Base-by-base conservation (phyloP, 1,139 yeast genomes). In the Lodderomyces jiufengensis region DNA sequence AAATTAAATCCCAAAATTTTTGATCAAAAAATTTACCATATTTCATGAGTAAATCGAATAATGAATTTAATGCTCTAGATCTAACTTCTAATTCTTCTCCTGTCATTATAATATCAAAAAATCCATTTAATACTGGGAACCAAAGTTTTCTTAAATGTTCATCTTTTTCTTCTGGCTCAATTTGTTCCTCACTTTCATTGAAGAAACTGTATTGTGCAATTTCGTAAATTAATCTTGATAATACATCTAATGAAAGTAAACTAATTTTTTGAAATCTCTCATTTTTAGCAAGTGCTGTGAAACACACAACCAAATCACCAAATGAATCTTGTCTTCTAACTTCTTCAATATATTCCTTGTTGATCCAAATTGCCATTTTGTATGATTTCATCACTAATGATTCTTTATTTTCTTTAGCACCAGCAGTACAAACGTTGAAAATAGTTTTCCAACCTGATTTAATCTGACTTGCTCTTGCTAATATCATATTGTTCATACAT, bases 361-460 rank as follows among this genome's bases (percentile, higher is more conserved):
- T 78, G 29, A 88, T 78, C 59, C 74, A 70, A 43, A 73, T 77
- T 2, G 82, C 79, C 60, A 84, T 69, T 29, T 75, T 73, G 55
- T 73, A 82, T 1, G 88, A 77, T 44, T 78, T 79, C 36, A 64
- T 55, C 1, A 85, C 92, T 44, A 84, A 66, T 2, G 69, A 55
- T 45, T 80, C 88, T 33, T 67, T 65, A 34, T 62, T 64, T 30
- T 73, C 80, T 33, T 61, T 66, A 0, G 86, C 84, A 3, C 85
- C 85, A 20, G 73, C 76, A 0, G 78, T 68, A 47, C 90, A 77
- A 1, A 88, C 87, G 16, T 80, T 82, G 51, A 92, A 80, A 42
- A 94, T 82, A 0, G 97, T 81, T 43, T 78, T 78, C 99, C 99
- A 94, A 29, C 99, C 99, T 23, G 97, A 88, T 55, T 78, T 83